Conservation (phyloP, 2,329 filamentous ascomycete species). For the Chaetomium globosum region DNA sequence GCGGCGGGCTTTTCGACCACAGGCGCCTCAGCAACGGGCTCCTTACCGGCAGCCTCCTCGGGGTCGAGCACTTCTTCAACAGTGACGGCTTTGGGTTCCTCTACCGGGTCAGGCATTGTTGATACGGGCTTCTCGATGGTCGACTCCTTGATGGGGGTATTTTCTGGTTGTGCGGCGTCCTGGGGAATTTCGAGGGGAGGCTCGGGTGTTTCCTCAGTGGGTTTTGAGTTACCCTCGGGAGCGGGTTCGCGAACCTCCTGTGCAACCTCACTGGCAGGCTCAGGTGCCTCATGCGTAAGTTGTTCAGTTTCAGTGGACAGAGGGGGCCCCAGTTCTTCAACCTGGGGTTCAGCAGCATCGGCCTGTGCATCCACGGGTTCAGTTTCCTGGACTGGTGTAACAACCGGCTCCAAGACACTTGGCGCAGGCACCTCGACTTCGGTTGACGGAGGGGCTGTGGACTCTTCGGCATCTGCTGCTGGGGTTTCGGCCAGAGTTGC, state of each 20-base stretch:
- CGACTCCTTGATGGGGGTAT: not conserved
- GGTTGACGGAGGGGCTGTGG: not conserved
- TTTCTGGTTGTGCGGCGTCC: not conserved
- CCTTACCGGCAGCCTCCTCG: no score
- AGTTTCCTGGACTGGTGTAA: not conserved
- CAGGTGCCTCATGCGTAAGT: not conserved
- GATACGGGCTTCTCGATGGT: slow-evolving; percentile 3
- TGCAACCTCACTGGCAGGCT: not conserved
- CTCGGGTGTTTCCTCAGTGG: not conserved
- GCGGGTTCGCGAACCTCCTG: not conserved
- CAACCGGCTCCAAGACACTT: not conserved
- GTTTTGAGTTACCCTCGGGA: not conserved
- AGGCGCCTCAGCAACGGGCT: no score
- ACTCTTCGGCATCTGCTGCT: slow-evolving; percentile 4
- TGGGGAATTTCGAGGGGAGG: not conserved
- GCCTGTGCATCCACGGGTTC: not conserved
- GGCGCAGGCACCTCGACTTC: slow-evolving; percentile 4
- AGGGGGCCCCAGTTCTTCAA: slow-evolving; percentile 8
- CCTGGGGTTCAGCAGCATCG: not conserved
- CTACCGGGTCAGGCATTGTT: not conserved
- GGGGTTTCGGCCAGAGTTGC: not conserved
- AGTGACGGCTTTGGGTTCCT: slow-evolving; percentile 7
- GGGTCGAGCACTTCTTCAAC: not conserved
- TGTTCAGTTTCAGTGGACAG: not conserved
- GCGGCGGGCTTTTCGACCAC: not conserved